Evolutionary conservation across 352 stramenopile genomes (phyloP).

Genomic region (Aphanomyces astaci): DNA sequence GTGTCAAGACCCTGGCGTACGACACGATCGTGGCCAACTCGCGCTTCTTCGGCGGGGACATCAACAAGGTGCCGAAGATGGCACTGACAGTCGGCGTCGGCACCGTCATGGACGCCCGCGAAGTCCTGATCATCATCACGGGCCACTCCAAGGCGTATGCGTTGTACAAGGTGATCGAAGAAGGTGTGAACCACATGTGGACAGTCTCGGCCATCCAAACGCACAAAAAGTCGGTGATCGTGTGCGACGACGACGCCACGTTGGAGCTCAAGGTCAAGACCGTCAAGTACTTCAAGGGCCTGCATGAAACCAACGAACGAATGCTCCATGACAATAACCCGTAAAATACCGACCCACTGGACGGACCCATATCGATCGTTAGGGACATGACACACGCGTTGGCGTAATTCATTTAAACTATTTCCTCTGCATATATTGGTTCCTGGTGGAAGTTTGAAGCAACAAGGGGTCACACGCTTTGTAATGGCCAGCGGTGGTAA

Average conservation of each 20-base stretch:
- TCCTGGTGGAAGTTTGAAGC: too few relatives aligned
- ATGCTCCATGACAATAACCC: conserved; percentile 9
- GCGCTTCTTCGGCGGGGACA: conserved; percentile 75
- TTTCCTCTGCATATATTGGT: too few relatives aligned
- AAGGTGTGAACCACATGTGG: conserved; percentile 88
- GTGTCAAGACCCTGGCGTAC: conserved; percentile 84
- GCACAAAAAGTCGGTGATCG: conserved; percentile 72
- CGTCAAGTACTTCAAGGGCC: conserved; percentile 85
- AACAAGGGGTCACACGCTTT: too few relatives aligned
- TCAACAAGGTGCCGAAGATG: conserved; percentile 78
- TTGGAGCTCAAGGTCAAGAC: conserved; percentile 85
- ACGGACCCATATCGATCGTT: too few relatives aligned
- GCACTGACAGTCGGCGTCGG: conserved; percentile 83
- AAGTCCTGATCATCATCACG: conserved; percentile 84
- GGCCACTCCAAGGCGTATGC: conserved; percentile 77
- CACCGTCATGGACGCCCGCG: conserved; percentile 81
- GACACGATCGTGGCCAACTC: conserved; percentile 87
- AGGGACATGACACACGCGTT: too few relatives aligned
- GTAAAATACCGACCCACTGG: too few relatives aligned
- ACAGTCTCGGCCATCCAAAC: conserved; percentile 81
- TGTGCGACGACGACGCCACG: conserved; percentile 86
- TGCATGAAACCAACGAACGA: conserved; percentile 39
- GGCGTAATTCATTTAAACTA: too few relatives aligned
- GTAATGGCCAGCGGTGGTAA: too few relatives aligned
- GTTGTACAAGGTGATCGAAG: conserved; percentile 82